phyloP scores from a whole-genome alignment of 176 grass and related monocot species.

The Avena sativa region DNA sequence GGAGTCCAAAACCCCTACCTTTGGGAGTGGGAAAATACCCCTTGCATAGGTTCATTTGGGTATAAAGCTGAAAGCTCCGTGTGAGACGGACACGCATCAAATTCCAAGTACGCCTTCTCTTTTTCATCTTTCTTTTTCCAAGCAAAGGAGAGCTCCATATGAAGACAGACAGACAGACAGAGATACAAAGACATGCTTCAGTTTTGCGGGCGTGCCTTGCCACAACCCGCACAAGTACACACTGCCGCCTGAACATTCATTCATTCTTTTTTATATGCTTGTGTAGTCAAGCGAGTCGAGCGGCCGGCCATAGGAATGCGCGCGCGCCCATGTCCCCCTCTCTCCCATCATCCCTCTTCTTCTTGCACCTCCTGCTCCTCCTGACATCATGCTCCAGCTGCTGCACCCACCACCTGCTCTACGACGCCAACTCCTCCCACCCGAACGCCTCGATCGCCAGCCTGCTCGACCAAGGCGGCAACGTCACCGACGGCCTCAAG shows the following conservation, averaged over 20 bases:
- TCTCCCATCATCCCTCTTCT: background rate
- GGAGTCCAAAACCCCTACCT: too few species aligned
- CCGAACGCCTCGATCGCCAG: too few species aligned
- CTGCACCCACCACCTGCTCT: background rate
- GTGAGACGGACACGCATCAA: background rate
- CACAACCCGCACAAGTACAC: background rate
- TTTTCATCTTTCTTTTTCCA: background rate
- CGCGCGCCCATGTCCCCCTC: constrained; percentile 15
- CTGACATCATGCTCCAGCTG: background rate
- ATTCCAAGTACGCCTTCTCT: background rate
- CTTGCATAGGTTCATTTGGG: too few species aligned
- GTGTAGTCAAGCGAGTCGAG: background rate
- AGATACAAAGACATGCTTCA: background rate
- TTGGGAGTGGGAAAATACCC: too few species aligned
- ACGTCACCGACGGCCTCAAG: constrained; percentile 19
- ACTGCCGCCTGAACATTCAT: background rate
- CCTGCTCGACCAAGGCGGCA: background rate
- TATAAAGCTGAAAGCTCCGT: background rate
- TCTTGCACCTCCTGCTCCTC: background rate
- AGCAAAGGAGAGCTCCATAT: background rate
- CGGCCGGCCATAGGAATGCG: background rate
- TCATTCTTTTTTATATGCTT: background rate
- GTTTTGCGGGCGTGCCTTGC: background rate
- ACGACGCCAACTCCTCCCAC: background rate
- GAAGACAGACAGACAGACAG: too few species aligned